A percentile compares a stretch with the other conserved stretches of the same genome.
phyloP scores from a whole-genome alignment of 352 stramenopile species.

The Globisporangium sylvaticum region DNA sequence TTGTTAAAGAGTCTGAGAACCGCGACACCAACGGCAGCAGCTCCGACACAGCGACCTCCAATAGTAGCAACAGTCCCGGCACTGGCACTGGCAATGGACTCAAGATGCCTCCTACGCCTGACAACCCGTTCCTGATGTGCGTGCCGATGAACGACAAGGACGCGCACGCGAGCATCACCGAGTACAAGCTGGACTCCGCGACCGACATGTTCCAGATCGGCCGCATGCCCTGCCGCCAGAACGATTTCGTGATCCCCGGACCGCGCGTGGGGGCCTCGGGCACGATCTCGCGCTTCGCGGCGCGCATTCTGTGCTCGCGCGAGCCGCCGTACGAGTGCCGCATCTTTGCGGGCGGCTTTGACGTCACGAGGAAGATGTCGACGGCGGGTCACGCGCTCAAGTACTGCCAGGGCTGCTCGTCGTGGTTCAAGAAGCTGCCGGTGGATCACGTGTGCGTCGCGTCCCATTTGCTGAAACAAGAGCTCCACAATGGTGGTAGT shows the following conservation, averaged over 20 bases:
- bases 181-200: slow-evolving; percentile 44
- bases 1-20: neutral
- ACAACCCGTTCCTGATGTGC: slow-evolving; percentile 48
- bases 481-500: neutral
- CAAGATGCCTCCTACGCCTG: neutral
- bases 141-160: slow-evolving; percentile 70
- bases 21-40: neutral
- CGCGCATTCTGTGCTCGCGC: slow-evolving; percentile 56
- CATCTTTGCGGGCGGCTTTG: slow-evolving; percentile 69
- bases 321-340: slow-evolving; percentile 61
- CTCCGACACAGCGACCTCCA: neutral
- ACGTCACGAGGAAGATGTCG: slow-evolving; percentile 43
- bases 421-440: slow-evolving; percentile 50
- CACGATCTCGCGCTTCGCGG: slow-evolving; percentile 72
- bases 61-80: neutral
- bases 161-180: slow-evolving; percentile 47
- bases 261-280: slow-evolving; percentile 67
- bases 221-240: slow-evolving; percentile 67
- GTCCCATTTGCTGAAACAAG: slow-evolving; percentile 20
- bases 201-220: slow-evolving; percentile 83
- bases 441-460: slow-evolving; percentile 44
- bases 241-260: slow-evolving; percentile 76
- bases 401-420: slow-evolving; percentile 38
- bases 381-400: slow-evolving; percentile 68
- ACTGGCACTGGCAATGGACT: neutral